Base-by-base conservation (phyloP, 2,329 filamentous ascomycete genomes). In the Penicillium sp. region DNA sequence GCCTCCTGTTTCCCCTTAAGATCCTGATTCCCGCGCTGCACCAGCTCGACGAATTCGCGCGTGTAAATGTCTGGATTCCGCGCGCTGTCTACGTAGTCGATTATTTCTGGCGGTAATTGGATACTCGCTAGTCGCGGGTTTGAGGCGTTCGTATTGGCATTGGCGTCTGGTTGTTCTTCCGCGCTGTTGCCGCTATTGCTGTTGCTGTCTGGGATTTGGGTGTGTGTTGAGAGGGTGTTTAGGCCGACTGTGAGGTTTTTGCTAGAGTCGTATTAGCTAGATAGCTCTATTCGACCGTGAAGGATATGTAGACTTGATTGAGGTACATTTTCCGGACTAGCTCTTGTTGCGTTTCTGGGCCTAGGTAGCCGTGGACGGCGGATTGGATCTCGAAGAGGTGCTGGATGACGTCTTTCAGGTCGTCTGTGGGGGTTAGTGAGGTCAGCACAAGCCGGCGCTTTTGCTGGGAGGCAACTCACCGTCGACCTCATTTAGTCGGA, bases 61-160 rank as follows among this genome's bases (percentile, higher is more conserved):
- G 83, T 86, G 68, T 85, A 87, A 59, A 87, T 86, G 61, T 87
- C 84, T 7, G 84, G 84, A 62, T 87, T 87, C 18, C 84, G 80
- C 15, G 82, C 79, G 17, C 78, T 75, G 60, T 86, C 83, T 27
- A 87, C 82, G 65, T 86, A 87, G 49, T 78, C 76, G 57, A 85
- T 80, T 26, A 87, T 81, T 59, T 86, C 84, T 4, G 82, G 78
- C 0, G 84, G 84, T 1, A 87, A 77, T 41, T 79, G 73, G 51
- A 84, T 77, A 46, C 75, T 73, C 17, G 80, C 71, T 15, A 77
- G 65, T n/a, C 75, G 71, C 2, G 81, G 62, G 67, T 79, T 71
- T 27, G 63, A 59, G 12, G 67, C 63, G 52, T 62, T 62, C n/a
- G 36, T 44, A 23, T 54, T 50, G 55, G 76, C 45, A 66, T 74